Conservation (phyloP, 2,329 filamentous ascomycete genomes). For the Tolypocladium ovalisporum region DNA sequence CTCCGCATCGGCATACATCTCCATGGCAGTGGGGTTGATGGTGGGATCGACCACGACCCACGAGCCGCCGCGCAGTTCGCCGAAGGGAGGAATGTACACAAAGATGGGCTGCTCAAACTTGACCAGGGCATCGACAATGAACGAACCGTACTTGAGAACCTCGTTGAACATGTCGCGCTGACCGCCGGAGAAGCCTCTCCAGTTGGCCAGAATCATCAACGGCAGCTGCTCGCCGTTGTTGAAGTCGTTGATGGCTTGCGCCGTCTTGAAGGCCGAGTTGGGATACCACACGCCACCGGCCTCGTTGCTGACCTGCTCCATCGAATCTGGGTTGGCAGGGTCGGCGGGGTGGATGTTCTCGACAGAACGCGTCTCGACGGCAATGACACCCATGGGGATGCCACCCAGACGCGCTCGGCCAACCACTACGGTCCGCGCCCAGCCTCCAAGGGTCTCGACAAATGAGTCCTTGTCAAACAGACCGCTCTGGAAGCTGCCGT, state of each 20-base stretch:
- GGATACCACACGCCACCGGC: constrained; percentile 99
- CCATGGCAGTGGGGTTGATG: constrained; percentile 94
- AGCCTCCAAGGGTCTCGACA: constrained; percentile 90
- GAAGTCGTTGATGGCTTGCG: constrained; percentile 97
- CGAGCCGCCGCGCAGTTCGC: constrained; percentile 95
- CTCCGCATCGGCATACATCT: constrained; percentile 98
- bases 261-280: constrained; percentile 99
- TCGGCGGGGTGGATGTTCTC: constrained; percentile 97
- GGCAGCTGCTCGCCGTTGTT: constrained; percentile 98
- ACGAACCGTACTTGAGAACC: constrained; percentile 97
- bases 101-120: constrained; percentile 99
- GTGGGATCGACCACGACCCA: constrained; percentile 99
- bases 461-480: constrained; percentile 97
- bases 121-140: constrained; percentile 96
- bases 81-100: constrained; percentile 94
- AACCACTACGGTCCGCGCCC: constrained; percentile 93
- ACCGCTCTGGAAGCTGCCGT: constrained; percentile 61
- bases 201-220: constrained; percentile 98
- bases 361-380: constrained; percentile 86
- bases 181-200: constrained; percentile 99
- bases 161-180: constrained; percentile 99
- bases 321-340: constrained; percentile 95
- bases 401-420: constrained; percentile 93
- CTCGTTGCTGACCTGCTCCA: constrained; percentile 88
- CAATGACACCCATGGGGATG: constrained; percentile 97